phyloP scores from a whole-genome alignment of 305 asterid species.

The Striga hermonthica region DNA sequence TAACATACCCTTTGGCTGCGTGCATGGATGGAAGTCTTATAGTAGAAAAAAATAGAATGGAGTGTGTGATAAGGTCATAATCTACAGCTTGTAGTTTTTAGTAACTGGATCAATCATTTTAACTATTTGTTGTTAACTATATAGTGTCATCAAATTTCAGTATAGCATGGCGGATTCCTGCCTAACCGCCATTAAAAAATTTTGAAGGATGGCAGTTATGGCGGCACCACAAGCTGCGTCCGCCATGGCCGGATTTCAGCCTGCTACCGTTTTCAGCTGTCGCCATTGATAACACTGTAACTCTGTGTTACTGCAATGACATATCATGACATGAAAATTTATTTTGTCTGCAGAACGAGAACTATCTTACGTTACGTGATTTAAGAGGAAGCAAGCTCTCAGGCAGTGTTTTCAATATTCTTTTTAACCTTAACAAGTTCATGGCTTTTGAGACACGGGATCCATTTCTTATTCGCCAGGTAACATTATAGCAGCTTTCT shows the following conservation, averaged over 20 bases:
- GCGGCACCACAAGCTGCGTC: no score
- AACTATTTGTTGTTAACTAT: no score
- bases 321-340: conserved; percentile 30
- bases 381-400: conserved; percentile 85
- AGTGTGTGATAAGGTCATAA: not conserved
- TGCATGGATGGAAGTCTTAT: conserved; percentile 8
- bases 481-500: conserved; percentile 31
- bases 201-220: no score
- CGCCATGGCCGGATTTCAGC: no score
- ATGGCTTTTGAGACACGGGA: conserved; percentile 99
- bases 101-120: no score
- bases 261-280: no score
- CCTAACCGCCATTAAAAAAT: no score
- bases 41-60: conserved; percentile 6
- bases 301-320: conserved; percentile 10
- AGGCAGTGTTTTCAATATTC: conserved; percentile 89
- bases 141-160: no score
- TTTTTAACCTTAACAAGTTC: conserved; percentile 94
- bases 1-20: conserved; percentile 19
- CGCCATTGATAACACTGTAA: no score
- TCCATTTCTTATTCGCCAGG: conserved; percentile 97
- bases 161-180: no score
- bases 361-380: conserved; percentile 71
- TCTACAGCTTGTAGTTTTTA: conserved; percentile 4
- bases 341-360: conserved; percentile 66